phyloP scores from a whole-genome alignment of 257 asterid genomes.

The Gentiana dahurica region DNA sequence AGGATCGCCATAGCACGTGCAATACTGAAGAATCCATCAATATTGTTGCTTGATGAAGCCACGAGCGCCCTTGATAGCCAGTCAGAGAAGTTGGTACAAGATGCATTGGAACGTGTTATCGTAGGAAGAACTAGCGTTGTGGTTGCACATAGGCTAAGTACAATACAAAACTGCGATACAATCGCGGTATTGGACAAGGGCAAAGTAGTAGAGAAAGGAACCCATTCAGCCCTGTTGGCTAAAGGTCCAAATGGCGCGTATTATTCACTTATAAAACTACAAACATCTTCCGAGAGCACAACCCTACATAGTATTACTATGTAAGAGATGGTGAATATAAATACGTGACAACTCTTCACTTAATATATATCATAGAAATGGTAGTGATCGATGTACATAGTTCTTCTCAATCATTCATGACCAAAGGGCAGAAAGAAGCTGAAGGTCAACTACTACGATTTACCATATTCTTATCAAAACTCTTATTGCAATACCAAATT shows the following conservation, averaged over 20 bases:
- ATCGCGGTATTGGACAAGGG: constrained; percentile 76
- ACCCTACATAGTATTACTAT: background rate
- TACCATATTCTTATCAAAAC: no score
- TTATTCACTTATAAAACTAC: constrained; percentile 58
- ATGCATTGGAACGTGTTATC: constrained; percentile 77
- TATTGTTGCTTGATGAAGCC: constrained; percentile 70
- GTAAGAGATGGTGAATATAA: background rate
- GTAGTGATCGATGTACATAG: no score
- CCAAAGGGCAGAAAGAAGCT: no score
- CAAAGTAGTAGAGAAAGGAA: constrained; percentile 60
- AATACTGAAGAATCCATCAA: constrained; percentile 51
- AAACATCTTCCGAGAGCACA: constrained; percentile 24
- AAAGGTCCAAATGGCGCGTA: constrained; percentile 57
- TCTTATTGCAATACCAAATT: no score
- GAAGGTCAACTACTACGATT: no score
- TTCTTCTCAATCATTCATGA: no score
- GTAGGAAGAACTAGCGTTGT: constrained; percentile 79
- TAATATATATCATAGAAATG: no score
- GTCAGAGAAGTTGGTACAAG: constrained; percentile 78
- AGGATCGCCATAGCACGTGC: constrained; percentile 81
- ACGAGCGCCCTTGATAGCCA: constrained; percentile 79
- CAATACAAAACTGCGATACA: constrained; percentile 56
- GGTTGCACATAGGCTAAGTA: constrained; percentile 80
- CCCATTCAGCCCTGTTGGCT: constrained; percentile 54
- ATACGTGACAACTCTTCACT: background rate